Evolutionary conservation across 192 early-diverging fungal genomes (phyloP).

Genomic region (Podila verticillata): DNA sequence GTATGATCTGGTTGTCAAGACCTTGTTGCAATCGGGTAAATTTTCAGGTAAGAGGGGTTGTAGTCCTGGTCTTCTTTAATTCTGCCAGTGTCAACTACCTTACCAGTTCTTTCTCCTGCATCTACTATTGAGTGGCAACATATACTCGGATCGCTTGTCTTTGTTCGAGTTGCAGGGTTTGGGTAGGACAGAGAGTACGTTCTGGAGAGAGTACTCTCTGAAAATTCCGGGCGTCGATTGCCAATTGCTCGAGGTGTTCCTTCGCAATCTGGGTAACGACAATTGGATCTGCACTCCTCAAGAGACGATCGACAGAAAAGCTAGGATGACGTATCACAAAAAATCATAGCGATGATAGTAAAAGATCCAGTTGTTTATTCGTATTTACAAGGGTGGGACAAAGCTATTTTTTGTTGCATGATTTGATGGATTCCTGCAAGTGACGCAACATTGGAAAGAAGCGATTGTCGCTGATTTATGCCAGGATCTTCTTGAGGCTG

Average conservation of each 20-base stretch:
- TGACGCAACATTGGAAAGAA: background rate
- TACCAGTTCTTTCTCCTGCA: too few species aligned
- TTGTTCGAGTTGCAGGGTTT: slow-evolving; percentile 50
- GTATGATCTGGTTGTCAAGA: slow-evolving; percentile 46
- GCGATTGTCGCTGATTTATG: slow-evolving; percentile 6
- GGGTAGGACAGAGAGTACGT: slow-evolving; percentile 38
- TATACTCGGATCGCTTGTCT: slow-evolving; percentile 51
- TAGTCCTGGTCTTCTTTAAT: too few species aligned
- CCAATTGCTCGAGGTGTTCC: slow-evolving; percentile 48
- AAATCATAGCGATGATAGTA: too few species aligned
- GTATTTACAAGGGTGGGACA: too few species aligned
- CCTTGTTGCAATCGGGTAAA: slow-evolving; percentile 54
- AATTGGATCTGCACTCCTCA: too few species aligned
- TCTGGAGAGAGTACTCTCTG: slow-evolving; percentile 55
- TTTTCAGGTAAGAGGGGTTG: slow-evolving; percentile 29
- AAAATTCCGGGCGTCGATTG: slow-evolving; percentile 46
- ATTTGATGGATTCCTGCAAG: too few species aligned
- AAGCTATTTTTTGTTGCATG: too few species aligned
- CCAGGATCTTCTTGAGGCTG: slow-evolving; percentile 59
- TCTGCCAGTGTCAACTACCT: too few species aligned
- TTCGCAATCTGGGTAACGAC: background rate
- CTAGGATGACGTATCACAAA: too few species aligned
- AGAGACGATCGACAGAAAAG: too few species aligned
- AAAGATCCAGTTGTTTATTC: too few species aligned
- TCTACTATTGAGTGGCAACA: too few species aligned